Evolutionary conservation across 108 stramenopile genomes (phyloP).

Genomic region (Bacterosira constricta): DNA sequence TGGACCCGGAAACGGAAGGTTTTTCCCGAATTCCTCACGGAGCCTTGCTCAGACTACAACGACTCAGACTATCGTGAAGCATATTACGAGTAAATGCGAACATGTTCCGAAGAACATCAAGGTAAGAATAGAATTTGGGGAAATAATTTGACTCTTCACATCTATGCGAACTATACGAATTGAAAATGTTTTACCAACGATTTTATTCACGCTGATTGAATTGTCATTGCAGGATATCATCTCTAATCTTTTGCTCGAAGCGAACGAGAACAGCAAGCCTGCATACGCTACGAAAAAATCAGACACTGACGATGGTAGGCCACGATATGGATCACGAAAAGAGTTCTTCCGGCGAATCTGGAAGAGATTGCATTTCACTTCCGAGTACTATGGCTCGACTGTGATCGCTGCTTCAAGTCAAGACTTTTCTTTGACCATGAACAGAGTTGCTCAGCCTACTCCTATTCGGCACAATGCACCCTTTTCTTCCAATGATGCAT

Average conservation of each 20-base stretch:
- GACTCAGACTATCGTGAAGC: constrained; percentile 78
- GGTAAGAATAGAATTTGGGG: too few relatives aligned
- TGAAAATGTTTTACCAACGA: neutral
- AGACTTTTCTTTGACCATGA: neutral
- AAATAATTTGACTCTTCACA: neutral
- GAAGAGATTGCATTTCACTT: constrained; percentile 56
- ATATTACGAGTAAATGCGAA: constrained; percentile 66
- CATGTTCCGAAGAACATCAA: constrained; percentile 58
- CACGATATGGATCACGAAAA: constrained; percentile 75
- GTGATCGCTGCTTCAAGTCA: neutral
- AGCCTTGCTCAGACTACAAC: constrained; percentile 84
- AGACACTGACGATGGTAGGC: constrained; percentile 35
- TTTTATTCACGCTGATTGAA: constrained; percentile 12
- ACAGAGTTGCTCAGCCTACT: neutral
- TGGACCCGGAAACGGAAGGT: constrained; percentile 71
- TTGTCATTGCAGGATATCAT: constrained; percentile 50
- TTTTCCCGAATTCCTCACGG: constrained; percentile 67
- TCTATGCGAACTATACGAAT: neutral
- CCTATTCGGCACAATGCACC: neutral
- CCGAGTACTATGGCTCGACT: constrained; percentile 6
- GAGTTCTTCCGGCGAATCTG: constrained; percentile 80
- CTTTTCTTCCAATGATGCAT: neutral
- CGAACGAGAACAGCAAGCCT: constrained; percentile 9
- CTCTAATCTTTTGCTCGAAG: constrained; percentile 23
- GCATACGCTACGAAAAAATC: constrained; percentile 6